Base-by-base conservation (phyloP, 345 rosid species). In the Ceriops decandra region DNA sequence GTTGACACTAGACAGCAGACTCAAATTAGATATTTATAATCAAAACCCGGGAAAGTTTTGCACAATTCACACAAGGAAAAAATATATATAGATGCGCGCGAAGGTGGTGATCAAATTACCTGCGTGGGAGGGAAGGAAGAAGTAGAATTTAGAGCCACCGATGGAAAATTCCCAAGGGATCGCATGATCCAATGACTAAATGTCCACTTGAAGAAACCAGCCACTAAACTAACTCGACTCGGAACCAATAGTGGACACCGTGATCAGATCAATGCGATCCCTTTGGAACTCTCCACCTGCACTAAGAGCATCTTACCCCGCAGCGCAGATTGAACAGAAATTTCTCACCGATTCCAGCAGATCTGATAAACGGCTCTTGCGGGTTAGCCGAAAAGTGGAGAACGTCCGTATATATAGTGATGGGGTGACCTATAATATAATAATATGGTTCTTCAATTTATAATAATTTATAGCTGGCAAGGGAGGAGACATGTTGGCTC, bases 261-360 rank as follows among this genome's bases (percentile, higher is more conserved):
- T 13, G 2, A 77, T 79, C 63, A 76, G 85, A 86, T 83, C 90
- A 86, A 85, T 86, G 90, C 90, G 87, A 86, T 86, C 90, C 90
- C 90, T 86, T 86, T 82, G 90, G 90, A 86, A 74, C 73, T 68
- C 67, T 75, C 86, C 85, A 86, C 51, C 81, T 74, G 83, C 87
- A 60, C 89, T 77, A 85, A 64, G 10, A 10, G 28, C 6, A 4
- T n/a, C 17, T 10, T 24, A 24, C 3, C 22, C 36, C 10, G 36
- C 24, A 7, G 58, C 58, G 15, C 1, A 7, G 22, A 5, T 22
- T 22, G 58, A 26, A 22, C 58, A 1, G 6, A 13, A 26, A 22
- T 54, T 54, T 54, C 15, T 54, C 58, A 4, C 58, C 24, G 6
- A 28, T 22, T 54, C 27, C 28, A 22, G 16, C 22, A 22, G 28